A percentile compares a stretch with the other conserved stretches of the same genome.
Evolutionary conservation across 371 early-diverging fungal genomes (phyloP).

Genomic region (Basidiobolus meristosporus): DNA sequence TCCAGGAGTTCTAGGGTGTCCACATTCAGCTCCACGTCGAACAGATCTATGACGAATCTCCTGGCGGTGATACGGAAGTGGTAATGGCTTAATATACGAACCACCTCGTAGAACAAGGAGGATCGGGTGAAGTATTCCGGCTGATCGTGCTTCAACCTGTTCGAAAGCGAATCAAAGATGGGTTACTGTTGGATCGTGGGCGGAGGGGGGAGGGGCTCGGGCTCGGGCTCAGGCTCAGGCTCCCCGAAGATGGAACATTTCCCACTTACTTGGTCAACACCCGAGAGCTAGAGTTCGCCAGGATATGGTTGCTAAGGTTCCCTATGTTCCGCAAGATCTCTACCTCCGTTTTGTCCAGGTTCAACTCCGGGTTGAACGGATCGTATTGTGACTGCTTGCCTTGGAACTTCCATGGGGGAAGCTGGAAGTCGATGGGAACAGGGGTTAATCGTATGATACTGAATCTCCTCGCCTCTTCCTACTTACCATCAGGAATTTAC

Average conservation of each 20-base stretch:
- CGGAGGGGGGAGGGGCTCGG: no score
- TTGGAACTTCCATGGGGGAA: conserved; percentile 35
- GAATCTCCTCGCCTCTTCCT: no score
- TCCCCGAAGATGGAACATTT: no score
- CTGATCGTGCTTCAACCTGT: conserved; percentile 25
- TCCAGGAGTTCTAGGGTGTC: conserved; percentile 13
- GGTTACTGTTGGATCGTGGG: no score
- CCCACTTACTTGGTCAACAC: conserved; percentile 29
- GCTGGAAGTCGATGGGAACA: no score
- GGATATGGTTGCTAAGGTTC: conserved; percentile 68
- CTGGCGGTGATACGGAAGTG: conserved; percentile 58
- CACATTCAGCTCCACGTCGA: conserved; percentile 39
- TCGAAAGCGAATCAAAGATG: no score
- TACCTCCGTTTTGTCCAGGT: conserved; percentile 24
- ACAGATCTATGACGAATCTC: conserved; percentile 57
- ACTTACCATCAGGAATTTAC: conserved; percentile 33
- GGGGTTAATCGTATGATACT: no score
- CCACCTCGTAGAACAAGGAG: conserved; percentile 35
- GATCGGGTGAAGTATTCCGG: conserved; percentile 34
- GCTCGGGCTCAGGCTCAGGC: no score
- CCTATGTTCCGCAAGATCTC: conserved; percentile 57
- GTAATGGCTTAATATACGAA: conserved; percentile 38
- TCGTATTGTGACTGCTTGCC: no score
- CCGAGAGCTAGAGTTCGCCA: conserved; percentile 60
- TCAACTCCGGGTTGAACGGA: no score